A percentile compares a stretch with the other conserved stretches of the same genome.
Conservation (phyloP, 2,329 filamentous ascomycete genomes). For the Lachnellula hyalina region DNA sequence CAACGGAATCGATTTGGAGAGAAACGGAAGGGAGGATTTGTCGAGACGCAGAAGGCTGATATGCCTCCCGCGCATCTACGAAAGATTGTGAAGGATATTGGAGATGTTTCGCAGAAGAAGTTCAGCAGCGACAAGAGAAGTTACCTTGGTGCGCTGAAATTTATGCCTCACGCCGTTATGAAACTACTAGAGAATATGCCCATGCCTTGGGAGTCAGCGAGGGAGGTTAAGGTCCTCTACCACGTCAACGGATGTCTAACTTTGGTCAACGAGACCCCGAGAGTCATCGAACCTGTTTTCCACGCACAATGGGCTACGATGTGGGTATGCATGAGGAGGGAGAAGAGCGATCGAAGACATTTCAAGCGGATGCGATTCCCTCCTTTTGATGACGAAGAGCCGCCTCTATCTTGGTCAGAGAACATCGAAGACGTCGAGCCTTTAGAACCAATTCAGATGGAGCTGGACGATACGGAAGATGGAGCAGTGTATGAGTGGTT, state of each 20-base stretch:
- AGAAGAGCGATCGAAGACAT: slow-evolving; percentile 90
- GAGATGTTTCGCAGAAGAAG: slow-evolving; percentile 98
- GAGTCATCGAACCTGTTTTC: slow-evolving; percentile 96
- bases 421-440: slow-evolving; percentile 99
- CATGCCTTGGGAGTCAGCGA: slow-evolving; percentile 97
- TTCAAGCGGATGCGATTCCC: slow-evolving; percentile 99
- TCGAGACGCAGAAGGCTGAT: slow-evolving; percentile 96
- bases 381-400: slow-evolving; percentile 97
- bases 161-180: slow-evolving; percentile 97
- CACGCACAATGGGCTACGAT: slow-evolving; percentile 99
- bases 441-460: slow-evolving; percentile 96
- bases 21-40: slow-evolving; percentile 92
- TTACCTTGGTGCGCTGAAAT: slow-evolving; percentile 94
- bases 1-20: slow-evolving; percentile 93
- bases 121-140: slow-evolving; percentile 98
- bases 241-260: slow-evolving; percentile 98
- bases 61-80: slow-evolving; percentile 98
- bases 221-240: slow-evolving; percentile 96
- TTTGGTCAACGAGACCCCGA: slow-evolving; percentile 90
- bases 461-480: slow-evolving; percentile 91
- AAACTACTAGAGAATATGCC: slow-evolving; percentile 99
- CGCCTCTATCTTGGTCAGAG: slow-evolving; percentile 94
- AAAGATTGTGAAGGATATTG: slow-evolving; percentile 97
- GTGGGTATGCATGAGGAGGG: slow-evolving; percentile 97
- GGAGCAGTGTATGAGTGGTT: slow-evolving; percentile 92